phyloP scores from a whole-genome alignment of 257 asterid genomes.

The Lycium ferocissimum region DNA sequence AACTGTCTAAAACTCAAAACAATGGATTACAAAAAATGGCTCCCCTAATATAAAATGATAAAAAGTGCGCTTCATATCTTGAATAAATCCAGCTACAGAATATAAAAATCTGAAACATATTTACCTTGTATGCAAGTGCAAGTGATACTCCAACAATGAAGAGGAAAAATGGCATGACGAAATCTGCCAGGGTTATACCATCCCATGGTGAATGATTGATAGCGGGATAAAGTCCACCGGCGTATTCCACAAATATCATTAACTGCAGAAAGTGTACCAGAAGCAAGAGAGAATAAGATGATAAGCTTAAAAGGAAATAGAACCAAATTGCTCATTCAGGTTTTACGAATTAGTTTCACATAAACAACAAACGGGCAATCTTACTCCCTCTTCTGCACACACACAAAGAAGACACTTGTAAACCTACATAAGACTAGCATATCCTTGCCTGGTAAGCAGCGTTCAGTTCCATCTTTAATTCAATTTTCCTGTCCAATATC shows the following conservation, averaged over 20 bases:
- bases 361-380: neutral
- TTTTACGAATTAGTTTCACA: slow-evolving; percentile 1
- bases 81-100: neutral
- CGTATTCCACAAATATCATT: slow-evolving; percentile 73
- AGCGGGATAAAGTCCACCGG: slow-evolving; percentile 65
- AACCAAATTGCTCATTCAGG: neutral
- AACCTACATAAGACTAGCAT: neutral
- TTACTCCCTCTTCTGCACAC: neutral
- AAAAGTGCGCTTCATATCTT: neutral
- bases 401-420: neutral
- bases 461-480: neutral
- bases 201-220: slow-evolving; percentile 84
- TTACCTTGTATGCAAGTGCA: slow-evolving; percentile 74
- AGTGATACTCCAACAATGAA: slow-evolving; percentile 79
- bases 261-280: slow-evolving; percentile 47
- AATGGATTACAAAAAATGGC: neutral
- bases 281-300: slow-evolving; percentile 20
- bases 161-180: slow-evolving; percentile 81
- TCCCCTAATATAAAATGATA: slow-evolving; percentile 4
- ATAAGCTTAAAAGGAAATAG: neutral
- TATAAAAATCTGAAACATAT: neutral
- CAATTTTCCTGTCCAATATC: neutral
- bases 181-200: slow-evolving; percentile 76
- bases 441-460: neutral
- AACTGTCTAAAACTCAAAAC: neutral